Evolutionary conservation across 306 rosid species (phyloP).

Genomic region (Castanospermum australe): DNA sequence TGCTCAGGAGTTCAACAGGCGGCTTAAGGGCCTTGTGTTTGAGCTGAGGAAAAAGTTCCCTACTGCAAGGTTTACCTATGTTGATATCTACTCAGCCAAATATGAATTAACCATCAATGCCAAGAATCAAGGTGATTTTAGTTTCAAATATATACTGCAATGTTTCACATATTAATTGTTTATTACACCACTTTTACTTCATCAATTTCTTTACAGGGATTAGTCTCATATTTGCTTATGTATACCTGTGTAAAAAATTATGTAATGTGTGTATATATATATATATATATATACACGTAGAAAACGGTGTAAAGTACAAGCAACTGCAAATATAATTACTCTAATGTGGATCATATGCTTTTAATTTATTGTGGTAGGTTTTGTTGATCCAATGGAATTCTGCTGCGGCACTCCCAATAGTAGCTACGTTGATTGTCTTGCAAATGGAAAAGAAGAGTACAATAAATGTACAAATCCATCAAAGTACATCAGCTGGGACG

Average conservation of each 20-base stretch:
- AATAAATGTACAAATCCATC: slow-evolving; percentile 54
- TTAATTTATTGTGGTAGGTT: slow-evolving; percentile 53
- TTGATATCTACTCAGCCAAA: slow-evolving; percentile 63
- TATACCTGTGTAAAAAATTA: background rate
- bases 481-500: slow-evolving; percentile 68
- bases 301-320: background rate
- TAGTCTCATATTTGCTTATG: no score
- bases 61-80: slow-evolving; percentile 48
- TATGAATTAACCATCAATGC: slow-evolving; percentile 50
- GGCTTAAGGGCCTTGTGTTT: slow-evolving; percentile 44
- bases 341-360: background rate
- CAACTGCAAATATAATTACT: background rate
- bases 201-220: no score
- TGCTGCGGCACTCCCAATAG: slow-evolving; percentile 67
- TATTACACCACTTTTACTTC: no score
- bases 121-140: slow-evolving; percentile 41
- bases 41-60: slow-evolving; percentile 35
- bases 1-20: slow-evolving; percentile 62
- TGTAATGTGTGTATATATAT: no score
- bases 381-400: slow-evolving; percentile 58
- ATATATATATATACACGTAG: background rate
- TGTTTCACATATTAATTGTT: no score
- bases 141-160: background rate
- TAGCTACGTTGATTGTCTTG: slow-evolving; percentile 44
- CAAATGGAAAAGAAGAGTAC: slow-evolving; percentile 59